phyloP scores from a whole-genome alignment of 164 flowering plant genomes.

The Vitis cinerea region DNA sequence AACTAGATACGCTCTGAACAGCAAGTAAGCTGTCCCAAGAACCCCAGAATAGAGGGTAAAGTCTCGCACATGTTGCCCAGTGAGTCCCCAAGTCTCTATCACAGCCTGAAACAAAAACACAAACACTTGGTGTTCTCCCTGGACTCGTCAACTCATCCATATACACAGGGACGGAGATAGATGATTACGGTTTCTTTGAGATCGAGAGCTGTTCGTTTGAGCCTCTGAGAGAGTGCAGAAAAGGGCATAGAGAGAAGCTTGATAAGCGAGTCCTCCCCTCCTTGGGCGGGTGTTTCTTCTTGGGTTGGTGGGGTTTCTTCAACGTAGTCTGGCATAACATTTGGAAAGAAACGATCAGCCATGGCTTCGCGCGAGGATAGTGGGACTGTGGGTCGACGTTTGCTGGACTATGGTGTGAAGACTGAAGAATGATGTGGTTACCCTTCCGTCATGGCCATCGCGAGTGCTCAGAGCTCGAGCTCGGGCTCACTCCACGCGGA shows the following conservation, averaged over 20 bases:
- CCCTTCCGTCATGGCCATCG: too few relatives aligned
- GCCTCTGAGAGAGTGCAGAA: slow-evolving; percentile 30
- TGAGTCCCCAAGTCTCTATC: slow-evolving; percentile 43
- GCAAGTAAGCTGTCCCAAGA: slow-evolving; percentile 62
- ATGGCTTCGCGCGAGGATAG: slow-evolving; percentile 16
- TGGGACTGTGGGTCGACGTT: too few relatives aligned
- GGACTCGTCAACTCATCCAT: not conserved
- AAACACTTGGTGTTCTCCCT: slow-evolving; percentile 12
- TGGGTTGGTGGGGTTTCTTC: slow-evolving; percentile 16
- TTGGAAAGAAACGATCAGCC: slow-evolving; percentile 69
- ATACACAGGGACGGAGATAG: not conserved
- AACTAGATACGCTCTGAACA: slow-evolving; percentile 45
- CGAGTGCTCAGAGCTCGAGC: too few relatives aligned
- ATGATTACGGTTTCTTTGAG: slow-evolving; percentile 50
- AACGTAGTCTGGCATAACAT: slow-evolving; percentile 53
- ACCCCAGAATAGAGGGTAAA: slow-evolving; percentile 53
- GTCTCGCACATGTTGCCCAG: slow-evolving; percentile 38
- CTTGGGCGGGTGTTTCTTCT: not conserved
- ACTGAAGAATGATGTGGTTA: too few relatives aligned
- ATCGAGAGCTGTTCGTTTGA: slow-evolving; percentile 47
- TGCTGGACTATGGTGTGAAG: too few relatives aligned
- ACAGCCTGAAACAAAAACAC: slow-evolving; percentile 42
- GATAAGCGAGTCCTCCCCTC: slow-evolving; percentile 32
- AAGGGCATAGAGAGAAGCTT: slow-evolving; percentile 59
- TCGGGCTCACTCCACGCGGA: too few relatives aligned